Evolutionary conservation across 495 filamentous ascomycete genomes (phyloP), one percentile per base, ranked within the genome.

Genomic region (Hypoxylon lienhwacheense): DNA sequence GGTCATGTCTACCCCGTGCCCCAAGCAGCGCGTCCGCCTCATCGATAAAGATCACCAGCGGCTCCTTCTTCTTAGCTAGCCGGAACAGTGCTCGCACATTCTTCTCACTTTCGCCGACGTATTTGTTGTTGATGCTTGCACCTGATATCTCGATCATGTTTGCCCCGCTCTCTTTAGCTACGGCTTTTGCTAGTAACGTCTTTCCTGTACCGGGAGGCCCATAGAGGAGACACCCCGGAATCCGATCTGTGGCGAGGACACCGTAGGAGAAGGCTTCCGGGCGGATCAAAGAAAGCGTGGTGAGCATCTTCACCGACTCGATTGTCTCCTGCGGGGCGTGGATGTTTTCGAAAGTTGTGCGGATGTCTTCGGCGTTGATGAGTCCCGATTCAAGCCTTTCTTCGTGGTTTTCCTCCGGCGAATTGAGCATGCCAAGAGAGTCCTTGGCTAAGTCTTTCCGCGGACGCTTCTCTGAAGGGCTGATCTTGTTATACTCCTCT

Each of bases 181-280:
- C 90, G 1, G 93, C 93, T 75, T 95, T 97, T 5, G 92, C 93
- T 11, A 98, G 81, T 0, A 97, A 77, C 1, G 93, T 98, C 65
- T 98, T 98, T 49, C 93, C 93, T 0, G 93, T 98, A 2, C 93
- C 93, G 0, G 93, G 95, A 5, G 93, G 95, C 0, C 93, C 93
- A 64, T 98, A 98, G 2, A 98, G 78, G 0, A 98, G 79, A 19
- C 92, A 80, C 14, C 93, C 93, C 0, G 90, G 86, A 46, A 98
- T 95, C 57, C 88, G 86, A 53, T 97, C 91, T 0, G 84, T 91
- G 1, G 91, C 87, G 25, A 98, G 80, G 4, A 98, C 91, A 70
- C 93, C 93, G 65, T 98, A 98, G 11, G 85, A 85, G 69, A 98
- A 98, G 20, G 95, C 93, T 32, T 98, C 93, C 0, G 93, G 93